Percentiles rank a stretch among this genome's conserved stretches.
Evolutionary conservation across 768 basidiomycete genomes (phyloP).

Genomic region (Pleurotus salmoneostramineus): DNA sequence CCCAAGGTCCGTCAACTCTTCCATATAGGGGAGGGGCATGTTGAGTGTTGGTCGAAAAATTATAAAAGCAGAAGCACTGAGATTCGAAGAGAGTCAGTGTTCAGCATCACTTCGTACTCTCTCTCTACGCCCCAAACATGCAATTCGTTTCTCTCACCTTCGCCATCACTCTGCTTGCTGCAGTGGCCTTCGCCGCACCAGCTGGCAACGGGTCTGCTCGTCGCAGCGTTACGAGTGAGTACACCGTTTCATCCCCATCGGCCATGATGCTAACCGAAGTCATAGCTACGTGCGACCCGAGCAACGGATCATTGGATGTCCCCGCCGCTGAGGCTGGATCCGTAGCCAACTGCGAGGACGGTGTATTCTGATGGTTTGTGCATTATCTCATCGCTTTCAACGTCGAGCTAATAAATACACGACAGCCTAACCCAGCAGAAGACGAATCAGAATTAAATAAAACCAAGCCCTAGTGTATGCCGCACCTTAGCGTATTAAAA

Average conservation of each 20-base stretch:
- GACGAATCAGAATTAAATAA: no score
- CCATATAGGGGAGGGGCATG: neutral
- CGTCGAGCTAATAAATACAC: neutral
- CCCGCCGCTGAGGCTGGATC: neutral
- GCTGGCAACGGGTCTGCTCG: neutral
- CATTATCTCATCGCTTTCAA: neutral
- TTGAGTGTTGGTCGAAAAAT: neutral
- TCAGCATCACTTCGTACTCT: neutral
- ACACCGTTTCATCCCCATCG: neutral
- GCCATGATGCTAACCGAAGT: neutral
- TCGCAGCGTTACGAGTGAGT: neutral
- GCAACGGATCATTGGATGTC: neutral
- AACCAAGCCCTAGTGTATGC: no score
- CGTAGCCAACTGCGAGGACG: neutral
- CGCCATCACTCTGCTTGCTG: neutral
- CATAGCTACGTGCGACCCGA: neutral
- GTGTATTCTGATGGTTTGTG: neutral
- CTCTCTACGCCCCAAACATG: neutral
- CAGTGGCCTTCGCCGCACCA: neutral
- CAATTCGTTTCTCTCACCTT: neutral
- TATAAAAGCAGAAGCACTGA: neutral
- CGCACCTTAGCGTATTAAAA: no score
- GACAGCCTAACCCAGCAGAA: no score
- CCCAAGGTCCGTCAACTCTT: neutral
- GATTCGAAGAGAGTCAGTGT: neutral